Evolutionary conservation across 208 protist species (phyloP).

Genomic region (Kentomonas sorsogonicus): DNA sequence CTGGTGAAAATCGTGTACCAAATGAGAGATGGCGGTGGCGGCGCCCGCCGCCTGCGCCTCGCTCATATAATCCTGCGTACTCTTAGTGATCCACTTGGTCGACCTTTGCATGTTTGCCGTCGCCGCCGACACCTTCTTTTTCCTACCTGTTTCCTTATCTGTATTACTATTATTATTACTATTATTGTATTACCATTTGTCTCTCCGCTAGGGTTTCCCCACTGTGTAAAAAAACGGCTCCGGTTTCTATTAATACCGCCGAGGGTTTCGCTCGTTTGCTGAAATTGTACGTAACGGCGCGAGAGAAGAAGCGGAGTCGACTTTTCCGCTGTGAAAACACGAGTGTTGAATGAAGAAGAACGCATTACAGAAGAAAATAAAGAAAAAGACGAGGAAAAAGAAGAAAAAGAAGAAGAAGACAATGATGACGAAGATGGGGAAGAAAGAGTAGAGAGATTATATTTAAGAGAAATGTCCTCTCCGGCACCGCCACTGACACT

Average conservation of each 20-base stretch:
- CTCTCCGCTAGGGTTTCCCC: neutral
- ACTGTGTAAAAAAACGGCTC: slow-evolving; percentile 6
- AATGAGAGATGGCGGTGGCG: too few relatives aligned
- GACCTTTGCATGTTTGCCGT: slow-evolving; percentile 5
- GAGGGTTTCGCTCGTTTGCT: slow-evolving; percentile 64
- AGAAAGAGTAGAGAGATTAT: too few relatives aligned
- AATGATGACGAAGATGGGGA: too few relatives aligned
- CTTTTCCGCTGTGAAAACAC: neutral
- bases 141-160: neutral
- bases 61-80: slow-evolving; percentile 83
- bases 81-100: slow-evolving; percentile 77
- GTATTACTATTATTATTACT: too few relatives aligned
- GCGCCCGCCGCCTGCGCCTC: slow-evolving; percentile 53
- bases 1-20: too few relatives aligned
- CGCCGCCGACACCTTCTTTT: neutral
- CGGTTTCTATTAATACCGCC: slow-evolving; percentile 65
- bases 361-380: too few relatives aligned
- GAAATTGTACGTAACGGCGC: slow-evolving; percentile 47
- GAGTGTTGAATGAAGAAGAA: neutral
- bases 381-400: too few relatives aligned
- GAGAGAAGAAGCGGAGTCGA: slow-evolving; percentile 12
- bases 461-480: too few relatives aligned
- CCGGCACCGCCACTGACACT: too few relatives aligned
- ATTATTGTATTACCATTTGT: too few relatives aligned
- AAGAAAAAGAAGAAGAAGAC: slow-evolving; percentile 20